Conservation (phyloP, 805 yeast species). For the Myxozyma melibiosi region DNA sequence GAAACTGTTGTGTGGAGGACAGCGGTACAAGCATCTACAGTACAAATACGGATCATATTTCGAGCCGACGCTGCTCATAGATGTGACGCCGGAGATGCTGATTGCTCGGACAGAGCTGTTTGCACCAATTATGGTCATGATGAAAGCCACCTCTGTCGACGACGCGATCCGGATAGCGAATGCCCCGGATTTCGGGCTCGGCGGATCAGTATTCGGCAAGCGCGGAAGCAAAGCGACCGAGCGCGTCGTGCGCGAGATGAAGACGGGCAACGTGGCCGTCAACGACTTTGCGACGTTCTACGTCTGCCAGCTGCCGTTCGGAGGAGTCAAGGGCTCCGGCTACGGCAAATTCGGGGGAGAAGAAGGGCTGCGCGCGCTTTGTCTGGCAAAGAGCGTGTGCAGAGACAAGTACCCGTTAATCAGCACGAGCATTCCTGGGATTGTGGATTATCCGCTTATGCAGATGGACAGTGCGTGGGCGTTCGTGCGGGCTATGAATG, state of each 20-base stretch:
- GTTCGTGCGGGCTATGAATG: constrained; percentile 77
- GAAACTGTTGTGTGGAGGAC: constrained; percentile 75
- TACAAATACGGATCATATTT: constrained; percentile 96
- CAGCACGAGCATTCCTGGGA: constrained; percentile 78
- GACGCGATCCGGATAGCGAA: constrained; percentile 80
- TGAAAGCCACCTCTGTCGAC: constrained; percentile 66
- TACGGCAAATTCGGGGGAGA: constrained; percentile 98
- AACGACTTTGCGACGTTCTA: constrained; percentile 96
- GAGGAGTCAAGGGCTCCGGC: constrained; percentile 91
- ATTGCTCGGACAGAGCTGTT: constrained; percentile 90
- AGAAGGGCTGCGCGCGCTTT: constrained; percentile 90
- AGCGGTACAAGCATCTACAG: constrained; percentile 78
- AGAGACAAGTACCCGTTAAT: constrained; percentile 79
- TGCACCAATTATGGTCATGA: constrained; percentile 85
- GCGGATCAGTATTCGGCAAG: constrained; percentile 82
- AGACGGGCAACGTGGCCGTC: constrained; percentile 91
- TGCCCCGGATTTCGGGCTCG: constrained; percentile 84
- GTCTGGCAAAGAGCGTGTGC: constrained; percentile 84
- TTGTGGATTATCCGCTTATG: constrained; percentile 87
- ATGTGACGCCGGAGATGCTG: constrained; percentile 73
- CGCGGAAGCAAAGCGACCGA: constrained; percentile 56
- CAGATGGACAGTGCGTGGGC: constrained; percentile 84
- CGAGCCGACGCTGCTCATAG: constrained; percentile 82
- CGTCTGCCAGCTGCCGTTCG: constrained; percentile 95
- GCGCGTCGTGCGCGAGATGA: constrained; percentile 61